Base-by-base conservation (phyloP, 768 basidiomycete genomes). In the Leucosporidium creatinivorum region DNA sequence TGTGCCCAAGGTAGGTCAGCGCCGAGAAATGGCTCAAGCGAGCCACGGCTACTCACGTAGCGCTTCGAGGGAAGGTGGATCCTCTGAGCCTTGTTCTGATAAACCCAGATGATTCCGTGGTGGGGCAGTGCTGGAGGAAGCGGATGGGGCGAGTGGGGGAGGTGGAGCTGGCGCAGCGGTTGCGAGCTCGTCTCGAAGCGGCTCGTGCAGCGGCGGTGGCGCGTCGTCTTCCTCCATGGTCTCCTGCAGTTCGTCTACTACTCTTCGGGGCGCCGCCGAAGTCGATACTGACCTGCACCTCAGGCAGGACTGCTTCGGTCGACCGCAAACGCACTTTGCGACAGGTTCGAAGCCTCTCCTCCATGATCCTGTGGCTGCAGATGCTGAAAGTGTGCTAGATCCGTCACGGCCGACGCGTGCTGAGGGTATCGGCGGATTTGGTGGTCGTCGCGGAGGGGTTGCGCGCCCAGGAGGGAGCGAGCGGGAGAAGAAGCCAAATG, bases 401-500 rank as follows among this genome's bases (percentile, higher is more conserved):
- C 4, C 4, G 28, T 18, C 39, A 26, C n/a, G 13, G 26, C 21
- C 30, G 62, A 23, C 47, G 63, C 19, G 48, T 8, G 31, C 10
- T 15, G 57, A 4, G 1, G n/a, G 55, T 26, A 56, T 25, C 25
- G 55, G 55, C 55, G 25, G 13, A 51, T 51, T 39, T 25, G 36
- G 58, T 23, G 9, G 57, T 3, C 39, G 36, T 39, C 19, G 33
- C 12, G 39, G 57, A 6, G 33, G 64, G 25, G 13, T 8, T 54
- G 58, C 30, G 52, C 25, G 15, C 0, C 44, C 10, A 44, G 39
- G 65, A n/a, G 70, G 70, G 4, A 72, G 65, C 18, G 67, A 52
- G 51, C 70, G 58, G 33, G 67, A 68, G 58, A 72, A 72, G 70
- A 72, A 72, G 52, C 70, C 70, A 58, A 72, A 72, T 7, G 63